Percentiles rank a stretch among this genome's conserved stretches.
These are phyloP conservation scores for Phanerodontia chrysosporium DNA, from an alignment of 768 basidiomycete species.

Conservation along the genomic window DNA sequence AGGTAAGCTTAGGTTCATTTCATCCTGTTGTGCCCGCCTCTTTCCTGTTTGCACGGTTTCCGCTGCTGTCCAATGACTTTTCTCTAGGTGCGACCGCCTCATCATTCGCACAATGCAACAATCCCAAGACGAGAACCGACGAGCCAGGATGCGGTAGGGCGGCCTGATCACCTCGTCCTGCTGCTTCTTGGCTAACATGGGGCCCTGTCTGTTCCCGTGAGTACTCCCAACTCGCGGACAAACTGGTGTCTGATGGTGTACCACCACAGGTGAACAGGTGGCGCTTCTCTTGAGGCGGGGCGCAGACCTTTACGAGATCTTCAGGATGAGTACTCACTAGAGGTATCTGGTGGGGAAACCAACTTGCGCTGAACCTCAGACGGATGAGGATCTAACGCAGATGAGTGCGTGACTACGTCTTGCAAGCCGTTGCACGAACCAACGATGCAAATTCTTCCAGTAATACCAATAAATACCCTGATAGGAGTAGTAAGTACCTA, in stretches of 20 bases:
- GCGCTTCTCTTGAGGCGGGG: slow-evolving; percentile 1
- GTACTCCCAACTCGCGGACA: background rate
- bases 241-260: background rate
- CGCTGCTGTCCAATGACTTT: background rate
- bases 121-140: background rate
- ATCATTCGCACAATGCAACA: no score
- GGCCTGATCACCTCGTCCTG: background rate
- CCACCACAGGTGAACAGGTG: background rate
- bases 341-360: background rate
- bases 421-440: no score
- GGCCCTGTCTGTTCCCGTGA: background rate
- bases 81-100: background rate
- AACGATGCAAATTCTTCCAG: background rate
- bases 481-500: background rate
- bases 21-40: no score
- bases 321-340: slow-evolving; percentile 4
- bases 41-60: no score
- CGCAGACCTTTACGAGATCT: slow-evolving; percentile 7
- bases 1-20: no score
- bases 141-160: background rate
- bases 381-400: background rate
- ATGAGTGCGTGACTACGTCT: no score
- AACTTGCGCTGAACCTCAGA: background rate
- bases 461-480: background rate
- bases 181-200: background rate